Evolutionary conservation across 495 filamentous ascomycete genomes (phyloP), one percentile per base, ranked within the genome.

Genomic region (Penicillium herquei): DNA sequence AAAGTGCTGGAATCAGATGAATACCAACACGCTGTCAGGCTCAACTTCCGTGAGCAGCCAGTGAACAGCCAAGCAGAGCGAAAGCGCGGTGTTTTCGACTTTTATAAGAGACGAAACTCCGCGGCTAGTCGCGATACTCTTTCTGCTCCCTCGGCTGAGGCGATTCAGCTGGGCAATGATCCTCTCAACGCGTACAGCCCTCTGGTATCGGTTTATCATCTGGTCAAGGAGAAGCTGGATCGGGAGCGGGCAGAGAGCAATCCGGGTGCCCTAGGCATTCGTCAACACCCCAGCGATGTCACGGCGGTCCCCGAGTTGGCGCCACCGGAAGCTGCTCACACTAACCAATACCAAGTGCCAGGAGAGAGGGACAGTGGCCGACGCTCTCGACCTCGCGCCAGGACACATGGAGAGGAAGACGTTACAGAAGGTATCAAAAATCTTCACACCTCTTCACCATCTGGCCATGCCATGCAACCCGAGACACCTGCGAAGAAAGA

Each of bases 321-420:
- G 0, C 82, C 89, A 32, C 95, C 94, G 3, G 88, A 88, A 62
- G 88, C 90, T n/a, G 94, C 91, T 10, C 87, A 97, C 68, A 99
- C 94, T 11, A 97, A 96, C 55, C 81, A 87, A 41, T 94, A 92
- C 64, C 90, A 95, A 60, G 82, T 95, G 74, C 81, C 85, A 3
- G 92, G 92, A 17, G 91, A 96, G 67, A 87, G 83, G 55, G 80
- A 89, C 50, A 87, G 86, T 5, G 87, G 89, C 26, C 85, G 88
- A 54, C 81, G 94, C 33, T 86, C 89, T 26, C 81, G 94, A 46
- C 91, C 91, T 10, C 82, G 94, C 41, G 92, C 94, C 31, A 78
- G 95, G 52, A 98, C 94, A 0, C 95, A 98, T 65, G 96, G 94
- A 40, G 94, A 98, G 70, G 94, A 98, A 57, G 95, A 99, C 34